Evolutionary conservation across 2,329 filamentous ascomycete genomes (phyloP), one percentile per base, ranked within the genome.

Genomic region (Colletotrichum acutatum): DNA sequence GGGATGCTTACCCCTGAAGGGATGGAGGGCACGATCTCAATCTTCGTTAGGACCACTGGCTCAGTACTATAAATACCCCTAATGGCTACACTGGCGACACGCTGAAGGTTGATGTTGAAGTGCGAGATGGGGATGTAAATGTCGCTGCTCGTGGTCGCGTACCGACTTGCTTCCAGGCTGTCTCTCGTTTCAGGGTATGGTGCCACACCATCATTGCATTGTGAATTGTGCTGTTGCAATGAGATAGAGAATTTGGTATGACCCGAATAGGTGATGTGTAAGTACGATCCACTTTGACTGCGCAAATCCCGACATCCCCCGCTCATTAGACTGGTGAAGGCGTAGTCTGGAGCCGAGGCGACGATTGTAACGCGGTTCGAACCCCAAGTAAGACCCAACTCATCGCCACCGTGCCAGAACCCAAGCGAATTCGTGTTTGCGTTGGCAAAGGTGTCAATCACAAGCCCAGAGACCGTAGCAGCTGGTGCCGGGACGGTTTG

Each of bases 151-250:
- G 78, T 80, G 12, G 78, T 80, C 19, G 80, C 78, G 78, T 94
- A 93, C 57, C 91, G 87, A 4, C 85, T 83, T 1, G 91, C 91
- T 79, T 93, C 90, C 22, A 93, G 83, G 0, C 90, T 91, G 78
- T 93, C 91, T 86, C 91, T 91, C 0, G 91, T 93, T 78, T 90
- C 90, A 0, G 91, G 91, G 77, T 87, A 93, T 0, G 92, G 91
- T 22, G 85, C 85, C 30, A 89, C 83, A 22, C 79, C 78, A 5
- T 86, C 82, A 78, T 90, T 85, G 78, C 92, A 93, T 22, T 85
- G 81, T 24, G 83, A 82, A 76, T 94, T 94, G 81, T 93, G 89
- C 81, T 93, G 91, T 76, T 92, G 91, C 63, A 94, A 80, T 1
- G 91, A 87, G 58, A 93, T 83, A 7, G 88, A 90, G 80, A 93